These are phyloP conservation scores for Alliaria petiolata DNA, from an alignment of 345 rosid genomes.

Conservation along the genomic window DNA sequence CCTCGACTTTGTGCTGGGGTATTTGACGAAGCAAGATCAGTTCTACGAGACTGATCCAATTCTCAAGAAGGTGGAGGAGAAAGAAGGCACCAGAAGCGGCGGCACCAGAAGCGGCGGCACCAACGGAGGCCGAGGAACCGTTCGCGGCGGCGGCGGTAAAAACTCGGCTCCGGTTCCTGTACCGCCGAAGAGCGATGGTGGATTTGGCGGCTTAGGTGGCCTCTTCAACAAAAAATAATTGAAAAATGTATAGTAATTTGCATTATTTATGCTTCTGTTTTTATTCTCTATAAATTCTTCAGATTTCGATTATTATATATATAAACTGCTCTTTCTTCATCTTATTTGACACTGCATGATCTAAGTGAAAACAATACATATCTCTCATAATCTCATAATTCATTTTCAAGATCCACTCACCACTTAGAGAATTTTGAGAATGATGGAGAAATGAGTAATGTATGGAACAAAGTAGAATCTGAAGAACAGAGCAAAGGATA, in stretches of 20 bases:
- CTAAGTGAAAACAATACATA: not conserved
- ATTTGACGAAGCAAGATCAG: slow-evolving; percentile 64
- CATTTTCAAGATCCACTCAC: not conserved
- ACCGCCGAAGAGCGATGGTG: slow-evolving; percentile 53
- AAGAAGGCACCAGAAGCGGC: slow-evolving; percentile 27
- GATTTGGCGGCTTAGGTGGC: slow-evolving; percentile 48
- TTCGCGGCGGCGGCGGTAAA: slow-evolving; percentile 25
- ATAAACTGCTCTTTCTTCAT: slow-evolving; percentile 15
- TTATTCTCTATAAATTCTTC: slow-evolving; percentile 4
- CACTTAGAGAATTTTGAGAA: not conserved
- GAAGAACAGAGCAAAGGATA: not conserved
- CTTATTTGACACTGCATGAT: slow-evolving; percentile 10
- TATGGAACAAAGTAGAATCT: not conserved
- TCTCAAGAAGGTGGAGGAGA: slow-evolving; percentile 59
- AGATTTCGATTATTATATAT: slow-evolving; percentile 13
- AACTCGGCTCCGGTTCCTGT: slow-evolving; percentile 41
- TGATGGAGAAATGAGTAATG: not conserved
- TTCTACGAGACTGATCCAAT: slow-evolving; percentile 82
- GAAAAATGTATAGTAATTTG: not conserved
- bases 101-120: slow-evolving; percentile 34
- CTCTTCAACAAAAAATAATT: slow-evolving; percentile 55
- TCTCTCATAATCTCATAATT: not conserved
- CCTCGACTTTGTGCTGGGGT: slow-evolving; percentile 61
- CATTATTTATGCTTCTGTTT: slow-evolving; percentile 9
- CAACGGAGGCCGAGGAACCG: slow-evolving; percentile 26